Evolutionary conservation across 164 flowering plant species (phyloP), one percentile per base, ranked within the genome.

Genomic region (Platanus orientalis): DNA sequence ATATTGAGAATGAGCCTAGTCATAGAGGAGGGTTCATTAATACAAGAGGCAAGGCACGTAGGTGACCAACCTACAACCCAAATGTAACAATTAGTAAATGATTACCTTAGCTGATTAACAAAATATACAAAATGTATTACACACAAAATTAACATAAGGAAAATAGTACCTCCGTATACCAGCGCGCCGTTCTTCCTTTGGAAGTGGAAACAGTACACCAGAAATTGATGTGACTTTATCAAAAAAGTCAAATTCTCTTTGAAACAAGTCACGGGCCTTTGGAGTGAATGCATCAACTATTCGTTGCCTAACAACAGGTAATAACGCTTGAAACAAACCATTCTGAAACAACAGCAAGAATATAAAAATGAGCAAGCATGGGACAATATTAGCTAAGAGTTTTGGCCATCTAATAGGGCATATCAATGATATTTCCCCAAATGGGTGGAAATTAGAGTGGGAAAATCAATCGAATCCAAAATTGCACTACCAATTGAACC

Each of bases 221-320:
- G 98, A 91, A 60, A 94, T 91, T 28, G 94, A 88, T 61, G 96
- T 94, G 52, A 95, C 97, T 80, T 88, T 80, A 71, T 95, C 97
- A 78, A 95, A 89, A 79, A 95, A 95, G 70, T 83, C 78, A 73
- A 95, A 95, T 65, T 95, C 97, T 69, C 93, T 84, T 61, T 77
- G 63, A 71, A 88, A 95, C 70, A 89, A 1, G 59, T 89, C 97
- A 66, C 64, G 88, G 63, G 97, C 99, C 75, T 84, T 82, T 32
- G 83, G 74, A 52, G 67, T 80, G 83, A 92, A 95, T 67, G 89
- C 78, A 66, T 85, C 94, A 70, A 95, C 81, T 52, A 95, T 91
- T 21, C 70, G 81, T 69, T 88, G 80, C 75, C 89, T 81, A 51
- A 95, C 86, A 51, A 71, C 50, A 23, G 97, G 99, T 63, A 95